Evolutionary conservation across 306 rosid species (phyloP).

Genomic region (Prunus davidiana): DNA sequence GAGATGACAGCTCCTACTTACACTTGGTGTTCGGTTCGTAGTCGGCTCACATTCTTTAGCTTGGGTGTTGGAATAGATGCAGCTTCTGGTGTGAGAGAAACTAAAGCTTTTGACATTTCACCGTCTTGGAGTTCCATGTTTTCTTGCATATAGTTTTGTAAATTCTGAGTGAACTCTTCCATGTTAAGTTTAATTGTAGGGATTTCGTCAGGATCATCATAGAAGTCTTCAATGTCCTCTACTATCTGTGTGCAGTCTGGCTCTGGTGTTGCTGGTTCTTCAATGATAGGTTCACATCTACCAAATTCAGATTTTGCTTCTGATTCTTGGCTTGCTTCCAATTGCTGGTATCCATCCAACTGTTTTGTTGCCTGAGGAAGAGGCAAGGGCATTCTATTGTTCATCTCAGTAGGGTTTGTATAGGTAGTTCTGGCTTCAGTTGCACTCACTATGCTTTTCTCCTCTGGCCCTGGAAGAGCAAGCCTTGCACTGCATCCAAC

Average conservation of each 20-base stretch:
- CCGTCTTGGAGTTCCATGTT: constrained; percentile 89
- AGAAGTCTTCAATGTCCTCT: constrained; percentile 75
- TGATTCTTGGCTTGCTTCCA: constrained; percentile 42
- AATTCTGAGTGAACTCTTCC: constrained; percentile 73
- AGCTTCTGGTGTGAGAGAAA: constrained; percentile 69
- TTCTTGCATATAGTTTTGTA: constrained; percentile 78
- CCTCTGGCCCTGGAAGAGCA: constrained; percentile 92
- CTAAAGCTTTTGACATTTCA: constrained; percentile 87
- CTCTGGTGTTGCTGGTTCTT: constrained; percentile 95
- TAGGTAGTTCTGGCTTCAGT: constrained; percentile 39
- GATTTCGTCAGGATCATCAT: constrained; percentile 67
- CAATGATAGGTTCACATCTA: constrained; percentile 80
- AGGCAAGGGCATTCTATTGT: constrained; percentile 45
- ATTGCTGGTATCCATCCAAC: constrained; percentile 41
- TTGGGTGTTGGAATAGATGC: constrained; percentile 84
- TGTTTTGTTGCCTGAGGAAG: constrained; percentile 49
- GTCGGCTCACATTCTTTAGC: constrained; percentile 80
- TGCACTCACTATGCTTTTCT: constrained; percentile 58
- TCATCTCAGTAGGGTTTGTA: constrained; percentile 32
- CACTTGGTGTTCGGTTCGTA: constrained; percentile 97
- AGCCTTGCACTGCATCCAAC: constrained; percentile 88
- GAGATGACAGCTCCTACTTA: constrained; percentile 46
- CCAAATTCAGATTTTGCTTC: constrained; percentile 29
- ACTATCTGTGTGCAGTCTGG: constrained; percentile 53
- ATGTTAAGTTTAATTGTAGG: constrained; percentile 81